Evolutionary conservation across 106 monocot genomes (phyloP), one percentile per base, ranked within the genome.

Genomic region (Posidonia australis): DNA sequence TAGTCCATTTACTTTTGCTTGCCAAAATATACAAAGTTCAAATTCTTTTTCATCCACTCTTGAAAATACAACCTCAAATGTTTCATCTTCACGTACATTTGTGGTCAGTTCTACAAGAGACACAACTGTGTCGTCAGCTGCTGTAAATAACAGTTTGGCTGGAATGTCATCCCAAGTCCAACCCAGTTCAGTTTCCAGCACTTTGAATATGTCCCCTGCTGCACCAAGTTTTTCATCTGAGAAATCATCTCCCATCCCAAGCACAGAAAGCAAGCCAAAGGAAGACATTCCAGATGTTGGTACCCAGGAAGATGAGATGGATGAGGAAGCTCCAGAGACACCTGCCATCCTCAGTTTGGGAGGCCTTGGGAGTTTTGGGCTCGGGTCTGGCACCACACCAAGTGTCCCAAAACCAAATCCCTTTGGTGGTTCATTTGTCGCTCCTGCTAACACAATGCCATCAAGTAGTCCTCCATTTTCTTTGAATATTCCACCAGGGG

Each of bases 231-330:
- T 9, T 7, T 25, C 23, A 58, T 44, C 58, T 58, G 57, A 9
- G 22, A 23, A 20, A 20, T 52, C 71, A 28, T 43, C 71, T 36
- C 5, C 36, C 36, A 44, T 61, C 18, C 48, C 63, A 45, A 68
- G 54, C 54, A 58, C 27, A 24, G 44, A 60, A 58, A 67, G 61
- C 18, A 45, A 32, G 0, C 65, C 31, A 71, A 84, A 77, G 26
- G 76, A 79, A 58, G 68, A 62, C 9, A 48, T 19, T 30, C 24
- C 70, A 16, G 80, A 80, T 62, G 13, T 57, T 48, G 74, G 25
- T 58, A 69, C 74, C 7, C 71, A 87, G 68, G 89, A 84, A 66
- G 98, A 91, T 81, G 91, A 87, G 60, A 98, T 98, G 98, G 96
- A 98, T 71, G 98, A 98, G 72, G 98, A 98, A 77, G 77, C 78